Conservation (phyloP, 257 asterid genomes). For the Schizonepeta tenuifolia region DNA sequence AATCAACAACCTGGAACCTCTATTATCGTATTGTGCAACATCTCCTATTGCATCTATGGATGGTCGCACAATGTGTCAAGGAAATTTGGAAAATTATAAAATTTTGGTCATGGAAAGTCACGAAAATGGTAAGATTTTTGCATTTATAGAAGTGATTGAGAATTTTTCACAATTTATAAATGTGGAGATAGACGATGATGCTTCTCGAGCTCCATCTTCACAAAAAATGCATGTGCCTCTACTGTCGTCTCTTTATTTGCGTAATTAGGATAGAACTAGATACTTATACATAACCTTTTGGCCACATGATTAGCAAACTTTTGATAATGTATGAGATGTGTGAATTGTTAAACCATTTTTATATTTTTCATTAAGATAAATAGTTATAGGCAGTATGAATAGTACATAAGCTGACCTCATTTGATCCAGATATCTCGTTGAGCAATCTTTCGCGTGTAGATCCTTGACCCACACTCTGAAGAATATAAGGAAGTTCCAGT, state of each 20-base stretch:
- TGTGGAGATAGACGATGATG: too few relatives aligned
- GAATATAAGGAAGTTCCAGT: slow-evolving; percentile 74
- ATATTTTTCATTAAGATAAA: background rate
- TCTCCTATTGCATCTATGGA: background rate
- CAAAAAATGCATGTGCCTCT: too few relatives aligned
- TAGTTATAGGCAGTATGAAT: background rate
- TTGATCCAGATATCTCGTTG: slow-evolving; percentile 60
- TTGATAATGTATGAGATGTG: background rate
- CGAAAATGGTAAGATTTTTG: too few relatives aligned
- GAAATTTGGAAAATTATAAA: too few relatives aligned
- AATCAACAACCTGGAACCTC: too few relatives aligned
- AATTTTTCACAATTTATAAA: too few relatives aligned
- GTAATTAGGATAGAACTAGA: background rate
- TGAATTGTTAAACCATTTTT: background rate
- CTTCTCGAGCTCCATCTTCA: too few relatives aligned
- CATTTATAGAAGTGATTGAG: too few relatives aligned
- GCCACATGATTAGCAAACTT: background rate
- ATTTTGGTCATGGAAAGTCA: too few relatives aligned
- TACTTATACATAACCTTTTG: background rate
- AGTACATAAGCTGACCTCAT: slow-evolving; percentile 50
- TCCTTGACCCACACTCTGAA: slow-evolving; percentile 68
- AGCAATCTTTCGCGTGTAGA: slow-evolving; percentile 53
- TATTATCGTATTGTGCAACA: background rate
- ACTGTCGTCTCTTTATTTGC: too few relatives aligned
- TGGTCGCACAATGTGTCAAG: too few relatives aligned